Conservation (phyloP, 257 asterid species). For the Solanum commersonii region DNA sequence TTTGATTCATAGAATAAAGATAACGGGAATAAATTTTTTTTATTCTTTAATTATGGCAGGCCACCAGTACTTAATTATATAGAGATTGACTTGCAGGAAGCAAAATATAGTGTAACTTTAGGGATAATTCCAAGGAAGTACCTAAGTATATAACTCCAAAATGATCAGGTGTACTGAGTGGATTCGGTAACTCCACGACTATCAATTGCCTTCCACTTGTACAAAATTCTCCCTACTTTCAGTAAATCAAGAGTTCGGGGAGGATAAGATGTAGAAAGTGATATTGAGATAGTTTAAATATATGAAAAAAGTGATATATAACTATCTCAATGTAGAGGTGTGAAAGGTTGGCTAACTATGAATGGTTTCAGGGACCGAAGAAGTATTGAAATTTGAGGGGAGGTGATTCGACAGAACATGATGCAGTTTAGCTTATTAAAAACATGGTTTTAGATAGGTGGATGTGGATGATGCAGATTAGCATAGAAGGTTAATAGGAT, state of each 20-base stretch:
- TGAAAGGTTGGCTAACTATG: neutral
- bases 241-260: fast-evolving
- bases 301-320: too few relatives aligned
- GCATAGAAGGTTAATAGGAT: neutral
- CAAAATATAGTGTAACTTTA: neutral
- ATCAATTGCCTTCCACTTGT: neutral
- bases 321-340: neutral
- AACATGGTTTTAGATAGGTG: too few relatives aligned
- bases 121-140: neutral
- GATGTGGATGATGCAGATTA: neutral
- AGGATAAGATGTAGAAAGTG: neutral
- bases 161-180: neutral
- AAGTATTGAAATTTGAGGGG: too few relatives aligned
- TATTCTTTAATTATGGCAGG: neutral
- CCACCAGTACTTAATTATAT: neutral
- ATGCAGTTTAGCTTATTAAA: neutral
- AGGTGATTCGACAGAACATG: neutral
- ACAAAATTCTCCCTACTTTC: neutral
- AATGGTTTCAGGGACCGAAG: neutral
- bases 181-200: slow-evolving; percentile 9
- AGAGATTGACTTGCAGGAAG: neutral
- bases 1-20: neutral
- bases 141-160: neutral
- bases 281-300: neutral
- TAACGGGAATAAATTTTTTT: neutral